A percentile compares a stretch with the other conserved stretches of the same genome.
Evolutionary conservation across 2,329 filamentous ascomycete species (phyloP).

Genomic region (Cladosporium sp.): DNA sequence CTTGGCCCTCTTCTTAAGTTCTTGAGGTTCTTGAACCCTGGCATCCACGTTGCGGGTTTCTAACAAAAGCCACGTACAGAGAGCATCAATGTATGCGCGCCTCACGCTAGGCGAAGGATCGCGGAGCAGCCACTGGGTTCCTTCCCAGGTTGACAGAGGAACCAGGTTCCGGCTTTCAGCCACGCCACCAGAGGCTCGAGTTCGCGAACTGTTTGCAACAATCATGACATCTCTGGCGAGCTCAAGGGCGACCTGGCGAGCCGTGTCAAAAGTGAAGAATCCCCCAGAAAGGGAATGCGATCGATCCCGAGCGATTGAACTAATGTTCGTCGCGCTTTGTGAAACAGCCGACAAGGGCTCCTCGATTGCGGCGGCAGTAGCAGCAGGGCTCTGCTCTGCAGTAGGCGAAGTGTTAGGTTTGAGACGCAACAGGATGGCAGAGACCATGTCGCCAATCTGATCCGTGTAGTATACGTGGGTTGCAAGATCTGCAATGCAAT

Average conservation of each 20-base stretch:
- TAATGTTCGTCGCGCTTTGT: constrained; percentile 49
- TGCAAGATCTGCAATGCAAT: constrained; percentile 85
- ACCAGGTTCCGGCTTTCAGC: constrained; percentile 62
- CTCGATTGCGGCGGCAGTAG: constrained; percentile 51
- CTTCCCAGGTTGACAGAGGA: constrained; percentile 85
- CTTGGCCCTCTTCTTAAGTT: constrained; percentile 39
- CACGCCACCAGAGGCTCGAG: constrained; percentile 23
- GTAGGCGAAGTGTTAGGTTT: constrained; percentile 56
- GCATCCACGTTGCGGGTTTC: constrained; percentile 35
- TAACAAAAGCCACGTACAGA: constrained; percentile 72
- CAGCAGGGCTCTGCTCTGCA: constrained; percentile 38
- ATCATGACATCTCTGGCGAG: constrained; percentile 80
- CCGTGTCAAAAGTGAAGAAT: constrained; percentile 64
- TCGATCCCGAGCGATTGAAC: constrained; percentile 50
- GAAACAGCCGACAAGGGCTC: constrained; percentile 52
- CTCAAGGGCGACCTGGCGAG: constrained; percentile 66
- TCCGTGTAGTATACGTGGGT: constrained; percentile 97
- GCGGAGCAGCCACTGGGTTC: constrained; percentile 88
- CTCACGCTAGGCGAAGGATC: constrained; percentile 77
- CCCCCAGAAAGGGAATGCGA: constrained; percentile 44
- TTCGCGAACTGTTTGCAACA: constrained; percentile 64
- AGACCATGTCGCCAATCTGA: constrained; percentile 92
- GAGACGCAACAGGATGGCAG: constrained; percentile 73
- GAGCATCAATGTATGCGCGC: constrained; percentile 79
- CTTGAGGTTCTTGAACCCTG: constrained; percentile 26